These are phyloP conservation scores for Ascochyta clinopodiicola DNA, from an alignment of 2,329 filamentous ascomycete species.

Conservation along the genomic window DNA sequence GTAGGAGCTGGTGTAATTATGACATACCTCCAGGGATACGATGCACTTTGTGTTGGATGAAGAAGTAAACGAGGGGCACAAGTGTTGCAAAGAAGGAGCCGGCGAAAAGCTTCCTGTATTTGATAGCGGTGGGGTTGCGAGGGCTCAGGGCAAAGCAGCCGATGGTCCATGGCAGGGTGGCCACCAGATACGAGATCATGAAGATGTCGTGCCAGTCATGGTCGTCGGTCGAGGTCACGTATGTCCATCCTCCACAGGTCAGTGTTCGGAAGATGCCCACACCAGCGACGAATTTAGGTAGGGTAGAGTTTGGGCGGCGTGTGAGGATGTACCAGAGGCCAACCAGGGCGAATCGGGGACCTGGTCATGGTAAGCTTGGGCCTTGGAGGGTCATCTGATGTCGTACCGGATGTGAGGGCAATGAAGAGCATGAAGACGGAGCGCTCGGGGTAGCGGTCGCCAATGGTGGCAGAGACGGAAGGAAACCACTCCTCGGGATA, in stretches of 20 bases:
- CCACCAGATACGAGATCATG: slow-evolving; percentile 97
- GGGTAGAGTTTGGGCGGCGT: slow-evolving; percentile 71
- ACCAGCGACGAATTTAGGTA: slow-evolving; percentile 81
- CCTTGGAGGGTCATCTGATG: neutral
- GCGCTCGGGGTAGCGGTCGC: slow-evolving; percentile 94
- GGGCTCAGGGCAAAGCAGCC: slow-evolving; percentile 90
- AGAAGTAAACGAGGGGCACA: slow-evolving; percentile 91
- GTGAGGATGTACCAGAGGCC: slow-evolving; percentile 92
- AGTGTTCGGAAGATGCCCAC: slow-evolving; percentile 87
- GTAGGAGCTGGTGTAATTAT: neutral
- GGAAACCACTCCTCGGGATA: slow-evolving; percentile 92
- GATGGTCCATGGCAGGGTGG: slow-evolving; percentile 92
- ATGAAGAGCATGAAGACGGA: slow-evolving; percentile 98
- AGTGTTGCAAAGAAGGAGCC: slow-evolving; percentile 88
- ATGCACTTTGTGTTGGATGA: slow-evolving; percentile 98
- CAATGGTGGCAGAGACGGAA: slow-evolving; percentile 94
- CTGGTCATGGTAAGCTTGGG: slow-evolving; percentile 52
- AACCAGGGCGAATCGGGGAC: slow-evolving; percentile 88
- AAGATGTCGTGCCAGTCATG: slow-evolving; percentile 99
- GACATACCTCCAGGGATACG: slow-evolving; percentile 85
- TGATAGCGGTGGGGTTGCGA: slow-evolving; percentile 79
- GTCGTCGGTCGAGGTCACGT: slow-evolving; percentile 96
- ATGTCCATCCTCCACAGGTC: slow-evolving; percentile 97
- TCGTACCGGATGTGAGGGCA: slow-evolving; percentile 83
- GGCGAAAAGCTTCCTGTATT: slow-evolving; percentile 86